These are phyloP conservation scores for Kodamaea leandrae DNA, from an alignment of 805 yeast species.

Conservation along the genomic window DNA sequence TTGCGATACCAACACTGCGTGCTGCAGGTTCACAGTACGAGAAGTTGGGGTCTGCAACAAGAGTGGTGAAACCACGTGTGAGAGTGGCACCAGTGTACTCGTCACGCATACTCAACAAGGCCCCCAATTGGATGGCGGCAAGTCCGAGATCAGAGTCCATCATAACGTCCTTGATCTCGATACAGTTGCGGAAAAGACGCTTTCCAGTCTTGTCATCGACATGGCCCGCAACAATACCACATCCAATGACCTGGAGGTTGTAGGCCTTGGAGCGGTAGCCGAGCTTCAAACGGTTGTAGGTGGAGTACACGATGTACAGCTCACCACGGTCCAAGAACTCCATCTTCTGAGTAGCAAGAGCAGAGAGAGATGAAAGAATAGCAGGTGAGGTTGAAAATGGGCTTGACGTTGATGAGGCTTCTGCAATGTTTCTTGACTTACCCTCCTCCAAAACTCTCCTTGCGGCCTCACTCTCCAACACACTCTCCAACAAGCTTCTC, in stretches of 20 bases:
- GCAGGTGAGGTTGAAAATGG: too few relatives aligned
- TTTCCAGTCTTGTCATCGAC: constrained; percentile 44
- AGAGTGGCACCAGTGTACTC: constrained; percentile 35
- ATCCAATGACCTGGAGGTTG: constrained; percentile 59
- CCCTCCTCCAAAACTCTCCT: constrained; percentile 8
- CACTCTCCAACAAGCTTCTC: constrained; percentile 27
- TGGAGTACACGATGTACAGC: constrained; percentile 52
- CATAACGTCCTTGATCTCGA: constrained; percentile 53
- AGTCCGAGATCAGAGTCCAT: constrained; percentile 51
- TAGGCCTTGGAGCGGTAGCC: constrained; percentile 55
- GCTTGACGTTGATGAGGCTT: too few relatives aligned
- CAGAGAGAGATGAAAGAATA: constrained; percentile 26
- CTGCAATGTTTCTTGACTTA: background rate
- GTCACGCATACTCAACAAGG: constrained; percentile 48
- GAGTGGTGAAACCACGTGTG: constrained; percentile 47
- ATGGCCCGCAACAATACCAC: constrained; percentile 49
- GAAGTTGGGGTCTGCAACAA: constrained; percentile 56
- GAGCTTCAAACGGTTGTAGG: constrained; percentile 44
- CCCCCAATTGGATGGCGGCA: constrained; percentile 53
- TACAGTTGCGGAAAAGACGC: constrained; percentile 47
- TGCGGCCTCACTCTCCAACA: constrained; percentile 25
- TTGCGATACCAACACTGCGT: constrained; percentile 59
- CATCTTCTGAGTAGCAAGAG: constrained; percentile 38
- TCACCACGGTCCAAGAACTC: constrained; percentile 56
- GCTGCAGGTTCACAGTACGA: constrained; percentile 54